phyloP scores from a whole-genome alignment of 176 grass and related monocot genomes.

The Urochloa ruziziensis region DNA sequence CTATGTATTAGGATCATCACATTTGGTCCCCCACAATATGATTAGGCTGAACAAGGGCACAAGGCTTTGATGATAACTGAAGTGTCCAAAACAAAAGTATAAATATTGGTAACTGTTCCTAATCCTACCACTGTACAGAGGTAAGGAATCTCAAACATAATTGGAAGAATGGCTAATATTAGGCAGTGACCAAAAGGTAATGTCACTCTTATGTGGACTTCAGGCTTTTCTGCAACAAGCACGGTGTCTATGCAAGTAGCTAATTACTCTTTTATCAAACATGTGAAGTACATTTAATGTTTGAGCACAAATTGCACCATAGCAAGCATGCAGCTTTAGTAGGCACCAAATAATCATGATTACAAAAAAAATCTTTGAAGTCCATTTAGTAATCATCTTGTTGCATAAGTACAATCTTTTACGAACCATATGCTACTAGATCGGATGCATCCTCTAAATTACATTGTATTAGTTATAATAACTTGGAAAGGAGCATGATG shows the following conservation, averaged over 20 bases:
- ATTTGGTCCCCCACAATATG: no score
- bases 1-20: no score
- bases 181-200: neutral
- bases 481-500: neutral
- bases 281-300: no score
- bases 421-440: neutral
- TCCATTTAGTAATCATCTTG: neutral
- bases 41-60: no score
- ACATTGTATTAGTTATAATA: neutral
- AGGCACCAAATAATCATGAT: neutral
- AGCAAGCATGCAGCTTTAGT: neutral
- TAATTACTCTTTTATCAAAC: no score
- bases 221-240: neutral
- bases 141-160: neutral
- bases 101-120: no score
- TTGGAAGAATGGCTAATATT: neutral
- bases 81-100: no score
- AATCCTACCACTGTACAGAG: neutral
- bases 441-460: constrained; percentile 1
- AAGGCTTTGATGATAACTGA: neutral
- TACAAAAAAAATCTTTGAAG: neutral
- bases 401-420: neutral
- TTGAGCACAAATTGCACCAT: neutral
- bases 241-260: neutral
- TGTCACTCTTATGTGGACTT: neutral